Conservation (phyloP, 176 grass and related monocot species). For the Dactylis glomerata region DNA sequence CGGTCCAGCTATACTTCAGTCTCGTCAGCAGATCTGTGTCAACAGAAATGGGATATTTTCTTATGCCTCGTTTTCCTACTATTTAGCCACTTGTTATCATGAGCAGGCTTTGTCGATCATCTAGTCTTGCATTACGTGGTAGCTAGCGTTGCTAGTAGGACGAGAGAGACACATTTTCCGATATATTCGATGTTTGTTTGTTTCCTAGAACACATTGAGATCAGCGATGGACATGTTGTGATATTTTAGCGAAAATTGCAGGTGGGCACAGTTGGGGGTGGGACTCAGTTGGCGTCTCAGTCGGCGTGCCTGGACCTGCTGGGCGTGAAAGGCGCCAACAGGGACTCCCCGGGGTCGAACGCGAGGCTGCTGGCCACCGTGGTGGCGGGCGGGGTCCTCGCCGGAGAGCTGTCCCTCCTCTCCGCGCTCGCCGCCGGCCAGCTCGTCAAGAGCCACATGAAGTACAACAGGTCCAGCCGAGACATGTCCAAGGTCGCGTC, state of each 20-base stretch:
- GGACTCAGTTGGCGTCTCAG: conserved; percentile 85
- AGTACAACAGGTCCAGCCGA: conserved; percentile 88
- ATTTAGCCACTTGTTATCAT: not conserved
- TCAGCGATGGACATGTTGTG: not conserved
- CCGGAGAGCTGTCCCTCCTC: conserved; percentile 86
- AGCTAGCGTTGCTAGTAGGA: no score
- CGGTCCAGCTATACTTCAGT: not conserved
- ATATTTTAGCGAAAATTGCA: conserved; percentile 30
- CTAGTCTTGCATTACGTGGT: not conserved
- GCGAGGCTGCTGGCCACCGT: conserved; percentile 79
- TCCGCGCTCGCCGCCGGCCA: conserved; percentile 84
- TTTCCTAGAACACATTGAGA: not conserved
- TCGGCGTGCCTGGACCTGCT: conserved; percentile 84
- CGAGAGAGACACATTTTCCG: not conserved
- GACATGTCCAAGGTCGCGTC: conserved; percentile 55
- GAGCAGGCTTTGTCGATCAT: not conserved
- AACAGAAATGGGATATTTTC: not conserved
- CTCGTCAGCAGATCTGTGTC: conserved; percentile 3
- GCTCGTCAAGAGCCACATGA: conserved; percentile 94
- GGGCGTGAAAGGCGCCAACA: conserved; percentile 71
- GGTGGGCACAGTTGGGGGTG: conserved; percentile 95
- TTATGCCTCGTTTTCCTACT: not conserved
- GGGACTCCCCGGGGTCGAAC: conserved; percentile 65
- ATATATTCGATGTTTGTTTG: no score
- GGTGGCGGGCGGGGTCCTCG: conserved; percentile 85